Evolutionary conservation across 129 eudicot genomes (phyloP), one percentile per base, ranked within the genome.

Genomic region (Artemisia tridentata): DNA sequence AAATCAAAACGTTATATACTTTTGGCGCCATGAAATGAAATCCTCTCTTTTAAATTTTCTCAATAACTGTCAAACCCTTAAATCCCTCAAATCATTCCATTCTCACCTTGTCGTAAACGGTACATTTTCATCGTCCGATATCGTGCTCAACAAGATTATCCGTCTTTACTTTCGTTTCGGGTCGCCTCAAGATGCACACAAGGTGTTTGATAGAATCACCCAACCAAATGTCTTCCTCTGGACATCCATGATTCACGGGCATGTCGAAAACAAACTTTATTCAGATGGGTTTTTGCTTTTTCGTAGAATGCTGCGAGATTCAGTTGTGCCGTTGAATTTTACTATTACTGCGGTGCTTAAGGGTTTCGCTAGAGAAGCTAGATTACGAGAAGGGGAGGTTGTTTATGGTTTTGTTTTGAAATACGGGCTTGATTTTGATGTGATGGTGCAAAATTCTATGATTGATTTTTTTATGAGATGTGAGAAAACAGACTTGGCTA

Each of bases 201-300:
- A 83, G 59, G 55, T 76, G 79, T 83, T 83, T 16, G 80, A 76
- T 43, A 4, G 65, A 76, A 83, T 83, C 45, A 23, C 84, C 59
- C 74, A 83, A 76, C 88, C 82, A 80, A 83, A 83, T 79, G 75
- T 76, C 59, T 84, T 81, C 74, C 27, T 84, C 7, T 85, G 84
- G 86, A 81, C 89, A n/a, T 81, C 89, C 38, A 75, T 85, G 78
- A 76, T 85, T 61, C 89, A 85, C 69, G 89, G 89, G 19, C 52
- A 72, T 52, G 78, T 85, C n/a, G 80, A 81, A 69, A 79, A 69
- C 72, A 62, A 60, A 49, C 66, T 67, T 17, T 68, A 62, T 49
- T 51, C 58, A 13, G 54, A 85, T 16, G 85, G 75, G 46, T 69
- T 82, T 58, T 50, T 18, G 6, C 48, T 85, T 14, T 82, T 76